Evolutionary conservation across 768 basidiomycete species (phyloP).

Genomic region (Psilocybe tampanensis): DNA sequence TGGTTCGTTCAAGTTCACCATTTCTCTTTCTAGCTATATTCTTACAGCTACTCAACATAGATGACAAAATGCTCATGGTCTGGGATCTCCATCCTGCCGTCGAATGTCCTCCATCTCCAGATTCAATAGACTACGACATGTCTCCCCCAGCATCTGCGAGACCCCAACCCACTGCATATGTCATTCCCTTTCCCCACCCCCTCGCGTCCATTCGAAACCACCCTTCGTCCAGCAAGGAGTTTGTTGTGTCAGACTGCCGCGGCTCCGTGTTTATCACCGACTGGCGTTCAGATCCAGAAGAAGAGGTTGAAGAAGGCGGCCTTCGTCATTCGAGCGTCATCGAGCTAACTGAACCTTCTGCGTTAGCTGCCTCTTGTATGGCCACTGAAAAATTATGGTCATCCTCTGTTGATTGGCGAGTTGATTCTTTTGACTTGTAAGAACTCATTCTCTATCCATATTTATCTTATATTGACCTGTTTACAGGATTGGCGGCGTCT

Average conservation of each 20-base stretch:
- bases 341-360: conserved; percentile 73
- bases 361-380: conserved; percentile 54
- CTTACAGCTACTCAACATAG: conserved; percentile 33
- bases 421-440: conserved; percentile 72
- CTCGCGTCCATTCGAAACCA: conserved; percentile 71
- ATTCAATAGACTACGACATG: conserved; percentile 19
- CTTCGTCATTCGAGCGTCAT: conserved; percentile 67
- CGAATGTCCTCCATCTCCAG: conserved; percentile 28
- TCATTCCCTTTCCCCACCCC: conserved; percentile 73
- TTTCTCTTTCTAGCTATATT: conserved; percentile 4
- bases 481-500: conserved; percentile 72
- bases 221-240: conserved; percentile 73
- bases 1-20: conserved; percentile 40
- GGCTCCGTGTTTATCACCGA: conserved; percentile 81
- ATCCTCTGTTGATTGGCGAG: conserved; percentile 71
- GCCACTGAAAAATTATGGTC: conserved; percentile 48
- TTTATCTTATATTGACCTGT: not conserved
- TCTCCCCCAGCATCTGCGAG: conserved; percentile 39
- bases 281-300: conserved; percentile 75
- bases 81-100: conserved; percentile 77
- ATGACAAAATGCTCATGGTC: conserved; percentile 84
- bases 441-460: conserved; percentile 24
- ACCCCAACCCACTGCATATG: conserved; percentile 77
- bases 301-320: conserved; percentile 48
- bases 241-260: conserved; percentile 74